Conservation (phyloP, 441 rosid species). For the Gossypium laxum region DNA sequence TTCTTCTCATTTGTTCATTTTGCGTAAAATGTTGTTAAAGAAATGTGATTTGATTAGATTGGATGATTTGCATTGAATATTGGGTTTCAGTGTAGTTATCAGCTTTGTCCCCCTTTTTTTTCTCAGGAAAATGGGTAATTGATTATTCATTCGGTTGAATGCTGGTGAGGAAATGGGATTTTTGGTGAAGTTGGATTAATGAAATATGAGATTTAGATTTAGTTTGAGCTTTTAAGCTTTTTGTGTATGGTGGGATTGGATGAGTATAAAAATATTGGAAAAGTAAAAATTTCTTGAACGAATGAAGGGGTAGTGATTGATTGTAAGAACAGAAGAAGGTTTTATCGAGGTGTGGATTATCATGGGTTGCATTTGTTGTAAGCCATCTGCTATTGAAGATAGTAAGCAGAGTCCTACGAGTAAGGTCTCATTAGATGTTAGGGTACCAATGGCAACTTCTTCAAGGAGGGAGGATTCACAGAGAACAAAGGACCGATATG, state of each 20-base stretch:
- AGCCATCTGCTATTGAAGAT: slow-evolving; percentile 78
- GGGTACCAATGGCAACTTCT: slow-evolving; percentile 51
- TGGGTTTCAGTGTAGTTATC: background rate
- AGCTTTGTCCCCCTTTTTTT: slow-evolving; percentile 1
- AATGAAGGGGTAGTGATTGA: slow-evolving; percentile 25
- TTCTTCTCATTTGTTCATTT: slow-evolving; percentile 10
- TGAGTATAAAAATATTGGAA: slow-evolving; percentile 19
- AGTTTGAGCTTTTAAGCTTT: slow-evolving; percentile 5
- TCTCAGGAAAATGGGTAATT: background rate
- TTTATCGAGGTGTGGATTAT: slow-evolving; percentile 26
- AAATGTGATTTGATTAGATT: slow-evolving; percentile 10
- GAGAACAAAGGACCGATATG: slow-evolving; percentile 47
- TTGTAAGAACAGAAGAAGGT: slow-evolving; percentile 19
- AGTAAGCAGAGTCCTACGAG: slow-evolving; percentile 71
- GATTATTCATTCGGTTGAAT: slow-evolving; percentile 9
- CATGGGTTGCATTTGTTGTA: slow-evolving; percentile 84
- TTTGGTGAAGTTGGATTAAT: slow-evolving; percentile 11
- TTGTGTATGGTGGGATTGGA: slow-evolving; percentile 19
- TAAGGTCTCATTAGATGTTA: slow-evolving; percentile 46
- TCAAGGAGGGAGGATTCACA: slow-evolving; percentile 65
- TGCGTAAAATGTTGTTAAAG: background rate
- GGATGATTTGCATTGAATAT: slow-evolving; percentile 12
- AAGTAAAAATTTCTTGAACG: slow-evolving; percentile 17
- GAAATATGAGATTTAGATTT: slow-evolving; percentile 14
- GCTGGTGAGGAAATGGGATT: slow-evolving; percentile 6